Percentiles rank a stretch among this genome's conserved stretches.
These are phyloP conservation scores for Auriscalpium microsporum DNA, from an alignment of 768 basidiomycete species.

Conservation along the genomic window DNA sequence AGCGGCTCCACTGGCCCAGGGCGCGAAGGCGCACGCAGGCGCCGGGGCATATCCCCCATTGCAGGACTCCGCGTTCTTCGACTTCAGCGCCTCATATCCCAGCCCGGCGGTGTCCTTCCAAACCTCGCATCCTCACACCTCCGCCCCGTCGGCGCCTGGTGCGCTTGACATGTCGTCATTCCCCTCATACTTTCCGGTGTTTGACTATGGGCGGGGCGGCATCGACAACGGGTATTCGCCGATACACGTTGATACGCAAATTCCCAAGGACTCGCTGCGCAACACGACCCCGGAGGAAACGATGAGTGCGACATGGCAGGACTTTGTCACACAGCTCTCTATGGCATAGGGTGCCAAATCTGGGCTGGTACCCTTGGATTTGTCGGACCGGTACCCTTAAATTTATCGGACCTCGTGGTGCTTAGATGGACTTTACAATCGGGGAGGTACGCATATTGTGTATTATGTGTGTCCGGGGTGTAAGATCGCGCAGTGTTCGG, in stretches of 20 bases:
- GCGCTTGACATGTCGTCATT: slow-evolving; percentile 8
- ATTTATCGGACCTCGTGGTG: too few relatives aligned
- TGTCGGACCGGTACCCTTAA: too few relatives aligned
- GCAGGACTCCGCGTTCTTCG: slow-evolving; percentile 5
- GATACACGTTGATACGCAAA: slow-evolving; percentile 6
- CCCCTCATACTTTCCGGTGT: slow-evolving; percentile 11
- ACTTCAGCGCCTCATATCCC: slow-evolving; percentile 8
- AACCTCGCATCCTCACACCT: slow-evolving; percentile 6
- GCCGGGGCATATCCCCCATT: not conserved
- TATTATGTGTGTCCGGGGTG: too few relatives aligned
- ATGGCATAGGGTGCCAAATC: slow-evolving; percentile 7
- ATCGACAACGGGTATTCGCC: slow-evolving; percentile 5
- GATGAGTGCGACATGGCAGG: slow-evolving; percentile 16
- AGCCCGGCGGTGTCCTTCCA: slow-evolving; percentile 6
- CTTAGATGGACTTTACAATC: too few relatives aligned
- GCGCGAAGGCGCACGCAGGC: not conserved
- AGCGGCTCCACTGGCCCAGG: not conserved
- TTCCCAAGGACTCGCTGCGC: slow-evolving; percentile 2
- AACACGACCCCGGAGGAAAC: slow-evolving; percentile 31
- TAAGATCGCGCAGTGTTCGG: too few relatives aligned
- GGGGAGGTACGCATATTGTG: too few relatives aligned
- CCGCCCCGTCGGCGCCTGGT: not conserved
- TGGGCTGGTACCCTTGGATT: too few relatives aligned
- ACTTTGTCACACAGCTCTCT: slow-evolving; percentile 25
- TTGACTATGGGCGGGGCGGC: slow-evolving; percentile 9